A percentile compares a stretch with the other conserved stretches of the same genome.
Conservation (phyloP, 148 eudicot species). For the Amaranthus cruentus region DNA sequence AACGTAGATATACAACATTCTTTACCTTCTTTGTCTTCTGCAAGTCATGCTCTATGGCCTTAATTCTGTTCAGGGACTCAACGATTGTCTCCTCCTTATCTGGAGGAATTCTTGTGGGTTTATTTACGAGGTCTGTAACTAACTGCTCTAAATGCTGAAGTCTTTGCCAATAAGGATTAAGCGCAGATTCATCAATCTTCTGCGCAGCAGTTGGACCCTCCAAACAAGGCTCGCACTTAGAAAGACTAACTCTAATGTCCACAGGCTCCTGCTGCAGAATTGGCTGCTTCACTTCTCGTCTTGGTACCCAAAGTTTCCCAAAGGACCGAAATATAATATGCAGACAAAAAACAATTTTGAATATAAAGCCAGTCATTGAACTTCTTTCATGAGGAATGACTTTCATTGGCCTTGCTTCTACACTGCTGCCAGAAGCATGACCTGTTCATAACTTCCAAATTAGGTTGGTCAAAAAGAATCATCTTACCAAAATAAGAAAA, state of each 20-base stretch:
- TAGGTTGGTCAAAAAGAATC: conserved; percentile 2
- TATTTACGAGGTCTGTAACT: conserved; percentile 64
- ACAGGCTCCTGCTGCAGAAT: conserved; percentile 24
- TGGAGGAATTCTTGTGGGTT: conserved; percentile 70
- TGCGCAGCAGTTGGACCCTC: conserved; percentile 22
- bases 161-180: conserved; percentile 72
- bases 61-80: conserved; percentile 79
- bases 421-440: conserved; percentile 18
- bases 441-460: conserved; percentile 23
- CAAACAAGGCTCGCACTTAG: conserved; percentile 33
- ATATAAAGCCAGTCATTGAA: conserved; percentile 34
- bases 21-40: conserved; percentile 87
- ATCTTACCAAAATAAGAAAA: not conserved
- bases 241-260: conserved; percentile 12
- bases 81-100: conserved; percentile 78
- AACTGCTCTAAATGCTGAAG: conserved; percentile 63
- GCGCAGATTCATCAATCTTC: conserved; percentile 36
- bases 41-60: conserved; percentile 81
- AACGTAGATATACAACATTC: not conserved
- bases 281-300: conserved; percentile 26
- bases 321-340: conserved; percentile 34
- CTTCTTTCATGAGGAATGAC: conserved; percentile 20
- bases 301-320: conserved; percentile 34
- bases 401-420: conserved; percentile 26
- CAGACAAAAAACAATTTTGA: conserved; percentile 52